Evolutionary conservation across 805 yeast species (phyloP), one percentile per base, ranked within the genome.

Genomic region (Cyberlindnera sargentensis): DNA sequence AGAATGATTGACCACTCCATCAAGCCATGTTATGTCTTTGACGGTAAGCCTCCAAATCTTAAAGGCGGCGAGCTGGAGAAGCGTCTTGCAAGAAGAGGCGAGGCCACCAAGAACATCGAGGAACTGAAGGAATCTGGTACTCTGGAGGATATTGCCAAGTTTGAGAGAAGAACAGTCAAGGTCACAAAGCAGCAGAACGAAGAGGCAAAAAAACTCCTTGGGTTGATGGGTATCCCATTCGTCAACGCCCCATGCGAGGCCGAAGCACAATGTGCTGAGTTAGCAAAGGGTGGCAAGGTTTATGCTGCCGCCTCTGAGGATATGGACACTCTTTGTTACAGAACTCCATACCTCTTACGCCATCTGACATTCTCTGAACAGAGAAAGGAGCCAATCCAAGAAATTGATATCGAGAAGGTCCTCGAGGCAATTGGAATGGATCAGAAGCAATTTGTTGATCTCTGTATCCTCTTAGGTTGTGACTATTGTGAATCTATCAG

Each of bases 261-360:
- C 2, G 99, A 93, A 62, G 96, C 99, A 0, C 98, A 93, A 57
- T 93, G 99, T 70, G 98, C 99, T 0, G 93, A 80, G 49, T 66
- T 93, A 39, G 97, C 97, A 4, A 76, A 80, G 45, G 76, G 79
- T 9, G 97, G 96, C 2, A 89, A 88, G 58, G 98, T 91, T 0
- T 93, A 82, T 60, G 99, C 95, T 7, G 96, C 98, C 3, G 99
- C 97, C 1, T 84, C 95, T 5, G 99, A 93, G 62, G 99, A 93
- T 77, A 93, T 93, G 99, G 99, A 93, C 65, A 93, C 99, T 1
- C 63, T 93, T 44, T 93, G 98, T 58, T 93, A 91, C 60, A 82
- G 79, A 44, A 86, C 98, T 2, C 93, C 95, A 5, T 79, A 67
- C 47, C 66, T 93, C 42, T 70, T 93, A 47, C 76, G 99, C 51